Evolutionary conservation across 179 eudicot genomes (phyloP).

Genomic region (Actinidia arguta): DNA sequence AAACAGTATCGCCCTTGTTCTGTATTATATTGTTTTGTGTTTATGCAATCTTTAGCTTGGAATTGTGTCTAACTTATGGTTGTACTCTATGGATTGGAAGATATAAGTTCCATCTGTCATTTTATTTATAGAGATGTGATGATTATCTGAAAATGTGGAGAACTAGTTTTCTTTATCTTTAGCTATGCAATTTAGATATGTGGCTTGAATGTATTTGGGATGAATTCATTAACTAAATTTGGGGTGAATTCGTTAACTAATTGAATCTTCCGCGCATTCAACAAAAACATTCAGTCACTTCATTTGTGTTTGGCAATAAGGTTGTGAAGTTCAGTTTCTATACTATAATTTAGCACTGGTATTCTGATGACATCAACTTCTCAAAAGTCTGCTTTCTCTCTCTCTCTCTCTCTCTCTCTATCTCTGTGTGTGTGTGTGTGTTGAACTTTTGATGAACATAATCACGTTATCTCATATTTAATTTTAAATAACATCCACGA

Average conservation of each 20-base stretch:
- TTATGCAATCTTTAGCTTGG: background rate
- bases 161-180: background rate
- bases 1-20: no score
- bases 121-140: background rate
- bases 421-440: no score
- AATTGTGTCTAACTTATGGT: background rate
- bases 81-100: background rate
- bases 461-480: no score
- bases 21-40: background rate
- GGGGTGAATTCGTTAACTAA: background rate
- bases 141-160: background rate
- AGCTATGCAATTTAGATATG: background rate
- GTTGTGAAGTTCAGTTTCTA: background rate
- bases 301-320: background rate
- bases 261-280: background rate
- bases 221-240: no score
- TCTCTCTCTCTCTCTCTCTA: no score
- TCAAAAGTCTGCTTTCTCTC: no score
- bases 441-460: no score
- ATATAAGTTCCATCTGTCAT: background rate
- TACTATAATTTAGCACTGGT: background rate
- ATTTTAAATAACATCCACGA: no score
- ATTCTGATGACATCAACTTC: background rate
- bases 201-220: background rate
- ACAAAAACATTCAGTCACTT: background rate